Percentiles rank a stretch among this genome's conserved stretches.
phyloP scores from a whole-genome alignment of 305 asterid species.

The Fraxinus velutina region DNA sequence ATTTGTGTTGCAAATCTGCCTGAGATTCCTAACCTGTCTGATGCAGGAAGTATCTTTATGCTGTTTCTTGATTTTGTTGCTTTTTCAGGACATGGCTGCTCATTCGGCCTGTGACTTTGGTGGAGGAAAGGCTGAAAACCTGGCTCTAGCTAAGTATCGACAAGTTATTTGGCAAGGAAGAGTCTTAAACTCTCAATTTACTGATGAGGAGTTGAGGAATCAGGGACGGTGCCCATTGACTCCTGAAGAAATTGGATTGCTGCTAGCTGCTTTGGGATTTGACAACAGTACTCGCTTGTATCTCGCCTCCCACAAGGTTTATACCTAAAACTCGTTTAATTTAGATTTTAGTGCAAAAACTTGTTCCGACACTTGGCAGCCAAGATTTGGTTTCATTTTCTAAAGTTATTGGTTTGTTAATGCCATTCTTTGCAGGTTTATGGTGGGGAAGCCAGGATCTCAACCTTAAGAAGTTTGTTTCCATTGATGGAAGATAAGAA shows the following conservation, averaged over 20 bases:
- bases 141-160: slow-evolving; percentile 90
- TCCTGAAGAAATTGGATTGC: slow-evolving; percentile 93
- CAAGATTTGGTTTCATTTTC: slow-evolving; percentile 7
- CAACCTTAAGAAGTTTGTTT: slow-evolving; percentile 67
- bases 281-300: slow-evolving; percentile 79
- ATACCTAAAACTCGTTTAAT: neutral
- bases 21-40: neutral
- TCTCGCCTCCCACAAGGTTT: slow-evolving; percentile 95
- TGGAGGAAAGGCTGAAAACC: slow-evolving; percentile 94
- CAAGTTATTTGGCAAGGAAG: slow-evolving; percentile 98
- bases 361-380: neutral
- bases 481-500: slow-evolving; percentile 94
- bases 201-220: slow-evolving; percentile 91
- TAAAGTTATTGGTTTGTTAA: slow-evolving; percentile 1
- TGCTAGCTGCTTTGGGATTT: slow-evolving; percentile 90
- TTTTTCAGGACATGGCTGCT: slow-evolving; percentile 94
- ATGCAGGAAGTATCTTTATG: neutral
- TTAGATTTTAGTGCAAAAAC: neutral
- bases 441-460: slow-evolving; percentile 95
- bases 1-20: neutral
- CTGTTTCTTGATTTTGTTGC: neutral
- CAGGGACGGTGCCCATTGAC: slow-evolving; percentile 94
- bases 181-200: slow-evolving; percentile 87
- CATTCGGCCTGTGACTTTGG: slow-evolving; percentile 99
- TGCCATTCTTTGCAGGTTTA: slow-evolving; percentile 52